These are phyloP conservation scores for Elongisporangium anandrum DNA, from an alignment of 352 stramenopile genomes.

Conservation along the genomic window DNA sequence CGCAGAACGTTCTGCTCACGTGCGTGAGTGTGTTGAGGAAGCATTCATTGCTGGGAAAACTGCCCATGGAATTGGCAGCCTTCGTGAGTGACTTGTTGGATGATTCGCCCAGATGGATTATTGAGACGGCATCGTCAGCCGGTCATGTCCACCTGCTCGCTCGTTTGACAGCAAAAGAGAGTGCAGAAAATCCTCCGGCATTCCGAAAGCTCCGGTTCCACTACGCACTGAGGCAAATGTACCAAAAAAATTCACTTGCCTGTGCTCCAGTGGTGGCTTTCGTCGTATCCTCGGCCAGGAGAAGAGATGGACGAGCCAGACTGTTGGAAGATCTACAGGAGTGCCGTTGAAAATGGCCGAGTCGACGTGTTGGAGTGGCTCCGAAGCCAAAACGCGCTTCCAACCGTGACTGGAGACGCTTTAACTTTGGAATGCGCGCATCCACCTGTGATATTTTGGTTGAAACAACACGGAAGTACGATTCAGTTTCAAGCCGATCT, in stretches of 20 bases:
- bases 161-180: background rate
- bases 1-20: background rate
- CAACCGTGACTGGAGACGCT: background rate
- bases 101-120: background rate
- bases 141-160: background rate
- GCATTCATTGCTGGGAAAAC: background rate
- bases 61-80: background rate
- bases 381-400: background rate
- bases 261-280: background rate
- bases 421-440: background rate
- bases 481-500: too few relatives aligned
- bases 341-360: background rate
- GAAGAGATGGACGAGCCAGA: background rate
- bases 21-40: background rate
- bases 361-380: background rate
- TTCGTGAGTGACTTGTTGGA: background rate
- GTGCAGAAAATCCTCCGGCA: background rate
- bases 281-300: background rate
- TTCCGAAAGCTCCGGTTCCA: background rate
- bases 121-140: too few relatives aligned
- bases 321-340: background rate
- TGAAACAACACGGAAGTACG: background rate
- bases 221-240: background rate
- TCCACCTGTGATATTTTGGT: background rate
- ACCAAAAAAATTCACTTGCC: background rate